Base-by-base conservation (phyloP, 2,329 filamentous ascomycete species). In the Colletotrichum cereale region DNA sequence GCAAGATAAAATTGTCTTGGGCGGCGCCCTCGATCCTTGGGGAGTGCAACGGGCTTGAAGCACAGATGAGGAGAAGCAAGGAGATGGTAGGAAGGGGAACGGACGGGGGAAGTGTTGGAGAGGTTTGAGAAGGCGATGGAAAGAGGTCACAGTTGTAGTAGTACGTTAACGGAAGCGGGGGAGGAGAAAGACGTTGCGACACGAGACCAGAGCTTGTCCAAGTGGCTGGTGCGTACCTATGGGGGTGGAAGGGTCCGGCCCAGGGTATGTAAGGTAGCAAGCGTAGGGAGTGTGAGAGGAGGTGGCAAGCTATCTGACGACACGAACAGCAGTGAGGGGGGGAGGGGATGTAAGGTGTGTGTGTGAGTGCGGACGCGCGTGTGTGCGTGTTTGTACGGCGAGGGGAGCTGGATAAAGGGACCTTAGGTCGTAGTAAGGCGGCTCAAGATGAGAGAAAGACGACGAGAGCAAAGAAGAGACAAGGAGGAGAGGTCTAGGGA, bases 151-250 rank as follows among this genome's bases (percentile, higher is more conserved):
- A 66, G 68, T 62, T 68, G 67, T 67, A 67, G 40, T 71, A 63
- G 42, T 71, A 60, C 68, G 65, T 71, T 40, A 65, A 63, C 58
- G 61, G 70, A 72, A 72, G 70, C 70, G 70, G 70, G 70, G 70
- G 66, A 72, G 69, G 60, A 69, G 68, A 73, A 66, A 65, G 70
- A 73, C 70, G 70, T 71, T 71, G 67, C 71, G 73, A 71, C 71
- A 73, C 71, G 71, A 73, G 71, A 74, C 70, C 70, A 74, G 68
- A 74, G 71, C 71, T 73, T 71, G 73, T 71, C 67, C 50, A 67
- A 73, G 70, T 73, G 72, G 70, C 68, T 73, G 72, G 65, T 65
- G 70, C 61, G 65, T 68, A 64, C 34, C 50, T 64, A 70, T 53
- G 61, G 40, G 26, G 53, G 34, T 34, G 65, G 53, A 62, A 69